Percentiles rank a stretch among this genome's conserved stretches.
These are phyloP conservation scores for Chondrostereum purpureum DNA, from an alignment of 1,284 basidiomycete genomes.

Conservation along the genomic window DNA sequence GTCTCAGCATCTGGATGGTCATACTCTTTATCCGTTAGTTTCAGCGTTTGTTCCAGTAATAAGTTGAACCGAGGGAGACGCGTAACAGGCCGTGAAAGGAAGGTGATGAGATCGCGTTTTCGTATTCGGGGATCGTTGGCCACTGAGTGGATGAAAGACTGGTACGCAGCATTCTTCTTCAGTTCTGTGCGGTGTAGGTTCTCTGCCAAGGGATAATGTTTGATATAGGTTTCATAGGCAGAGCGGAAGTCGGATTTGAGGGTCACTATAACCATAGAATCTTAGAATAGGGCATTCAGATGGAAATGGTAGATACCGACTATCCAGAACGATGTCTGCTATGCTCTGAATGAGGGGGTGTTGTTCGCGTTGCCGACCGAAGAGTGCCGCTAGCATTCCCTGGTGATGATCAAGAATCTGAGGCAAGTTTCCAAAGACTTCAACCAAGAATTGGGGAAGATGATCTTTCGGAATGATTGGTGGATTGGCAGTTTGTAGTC, in stretches of 20 bases:
- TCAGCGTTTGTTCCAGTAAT: constrained; percentile 62
- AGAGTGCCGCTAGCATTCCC: constrained; percentile 58
- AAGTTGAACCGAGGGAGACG: constrained; percentile 73
- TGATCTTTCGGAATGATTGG: constrained; percentile 48
- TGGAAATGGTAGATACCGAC: constrained; percentile 28
- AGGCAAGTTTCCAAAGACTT: constrained; percentile 72
- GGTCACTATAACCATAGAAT: constrained; percentile 31
- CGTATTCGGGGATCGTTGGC: constrained; percentile 60
- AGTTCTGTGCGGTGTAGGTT: constrained; percentile 70
- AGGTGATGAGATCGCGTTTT: constrained; percentile 74
- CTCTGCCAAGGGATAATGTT: constrained; percentile 78
- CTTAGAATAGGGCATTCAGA: constrained; percentile 16
- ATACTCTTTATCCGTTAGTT: constrained; percentile 57
- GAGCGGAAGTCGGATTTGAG: constrained; percentile 44
- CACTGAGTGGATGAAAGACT: constrained; percentile 56
- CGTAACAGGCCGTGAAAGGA: constrained; percentile 77
- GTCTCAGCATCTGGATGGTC: constrained; percentile 65
- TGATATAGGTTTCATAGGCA: constrained; percentile 73
- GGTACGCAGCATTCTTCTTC: constrained; percentile 57
- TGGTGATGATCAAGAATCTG: constrained; percentile 61
- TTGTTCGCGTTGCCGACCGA: constrained; percentile 68
- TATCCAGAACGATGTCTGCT: constrained; percentile 71
- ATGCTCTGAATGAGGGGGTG: constrained; percentile 75
- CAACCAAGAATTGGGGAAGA: constrained; percentile 53
- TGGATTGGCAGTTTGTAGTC: constrained; percentile 46